Evolutionary conservation across 495 filamentous ascomycete genomes (phyloP), one percentile per base, ranked within the genome.

Genomic region (Rostrohypoxylon terebratum): DNA sequence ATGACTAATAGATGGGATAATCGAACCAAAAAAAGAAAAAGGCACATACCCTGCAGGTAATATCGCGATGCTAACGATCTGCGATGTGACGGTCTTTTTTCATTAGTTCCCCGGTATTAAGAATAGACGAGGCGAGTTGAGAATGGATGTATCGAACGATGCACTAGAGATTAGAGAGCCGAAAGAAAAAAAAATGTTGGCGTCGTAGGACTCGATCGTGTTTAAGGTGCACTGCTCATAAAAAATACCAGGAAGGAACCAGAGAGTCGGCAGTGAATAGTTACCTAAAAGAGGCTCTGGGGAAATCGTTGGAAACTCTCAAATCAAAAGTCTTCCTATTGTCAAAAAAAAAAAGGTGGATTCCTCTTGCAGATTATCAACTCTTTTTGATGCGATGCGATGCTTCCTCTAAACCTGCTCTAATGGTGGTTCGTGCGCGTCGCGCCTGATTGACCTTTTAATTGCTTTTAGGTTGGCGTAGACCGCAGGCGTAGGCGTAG

Each of bases 21-120:
- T n/a, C 48, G 18, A 59, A 36, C 38, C n/a, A 53, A 61, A 34
- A 59, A 62, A 63, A 10, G 21, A 66, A 57, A 69, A 5, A 48
- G 20, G n/a, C 23, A 73, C 71, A 59, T 69, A 73, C 71, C 71
- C 71, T 73, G 57, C 42, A 73, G 50, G 62, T 69, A 47, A 68
- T 66, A 63, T 66, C 66, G 71, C 66, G 71, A 69, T 66, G 62
- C 66, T 47, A 64, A 45, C 53, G 71, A 73, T 73, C 62, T 58
- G 55, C 66, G 62, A 66, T 69, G 71, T 23, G 34, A 61, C 23
- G 59, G 16, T 42, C 42, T 63, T 47, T 55, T 42, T 40, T 59
- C 42, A 51, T 55, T 38, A 57, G 31, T 57, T 33, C 31, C 31
- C 50, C 44, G 47, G 55, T 40, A 63, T 25, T 25, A 23, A 57